phyloP scores from a whole-genome alignment of 176 grass and related monocot species.

The Eleusine coracana region DNA sequence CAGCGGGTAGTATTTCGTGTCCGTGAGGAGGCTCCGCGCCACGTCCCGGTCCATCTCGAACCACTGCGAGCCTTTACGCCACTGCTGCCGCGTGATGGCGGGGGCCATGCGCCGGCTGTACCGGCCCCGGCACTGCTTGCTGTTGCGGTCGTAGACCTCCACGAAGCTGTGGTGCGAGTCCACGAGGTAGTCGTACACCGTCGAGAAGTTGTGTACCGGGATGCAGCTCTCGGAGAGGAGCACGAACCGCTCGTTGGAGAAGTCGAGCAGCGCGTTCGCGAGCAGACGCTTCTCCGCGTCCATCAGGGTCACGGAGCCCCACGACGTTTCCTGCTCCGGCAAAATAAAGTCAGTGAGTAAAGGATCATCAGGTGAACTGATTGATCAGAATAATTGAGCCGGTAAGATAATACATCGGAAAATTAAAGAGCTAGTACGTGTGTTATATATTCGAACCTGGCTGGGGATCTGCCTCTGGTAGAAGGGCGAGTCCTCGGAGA shows the following conservation, averaged over 20 bases:
- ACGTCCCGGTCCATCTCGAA: conserved; percentile 65
- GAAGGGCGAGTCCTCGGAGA: conserved; percentile 68
- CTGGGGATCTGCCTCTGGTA: conserved; percentile 81
- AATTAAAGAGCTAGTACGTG: too few relatives aligned
- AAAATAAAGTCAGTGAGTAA: background rate
- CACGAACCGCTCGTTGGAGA: conserved; percentile 94
- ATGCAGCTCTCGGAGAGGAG: conserved; percentile 96
- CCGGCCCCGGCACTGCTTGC: conserved; percentile 53
- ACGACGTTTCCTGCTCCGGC: conserved; percentile 46
- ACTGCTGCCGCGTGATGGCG: conserved; percentile 59
- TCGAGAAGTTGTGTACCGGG: conserved; percentile 77
- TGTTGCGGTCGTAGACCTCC: conserved; percentile 59
- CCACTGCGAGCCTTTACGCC: conserved; percentile 87
- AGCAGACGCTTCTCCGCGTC: conserved; percentile 90
- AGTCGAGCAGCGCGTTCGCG: conserved; percentile 83
- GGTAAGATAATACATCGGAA: too few relatives aligned
- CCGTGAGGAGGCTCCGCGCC: conserved; percentile 50
- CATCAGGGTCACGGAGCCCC: conserved; percentile 76
- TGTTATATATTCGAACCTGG: conserved; percentile 31
- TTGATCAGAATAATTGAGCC: background rate
- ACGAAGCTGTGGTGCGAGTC: conserved; percentile 80
- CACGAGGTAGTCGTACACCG: conserved; percentile 68
- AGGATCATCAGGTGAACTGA: background rate
- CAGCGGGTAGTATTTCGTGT: conserved; percentile 59
- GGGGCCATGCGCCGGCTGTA: conserved; percentile 83